phyloP scores from a whole-genome alignment of 2,329 filamentous ascomycete genomes.

The Colletotrichum echinochloae region DNA sequence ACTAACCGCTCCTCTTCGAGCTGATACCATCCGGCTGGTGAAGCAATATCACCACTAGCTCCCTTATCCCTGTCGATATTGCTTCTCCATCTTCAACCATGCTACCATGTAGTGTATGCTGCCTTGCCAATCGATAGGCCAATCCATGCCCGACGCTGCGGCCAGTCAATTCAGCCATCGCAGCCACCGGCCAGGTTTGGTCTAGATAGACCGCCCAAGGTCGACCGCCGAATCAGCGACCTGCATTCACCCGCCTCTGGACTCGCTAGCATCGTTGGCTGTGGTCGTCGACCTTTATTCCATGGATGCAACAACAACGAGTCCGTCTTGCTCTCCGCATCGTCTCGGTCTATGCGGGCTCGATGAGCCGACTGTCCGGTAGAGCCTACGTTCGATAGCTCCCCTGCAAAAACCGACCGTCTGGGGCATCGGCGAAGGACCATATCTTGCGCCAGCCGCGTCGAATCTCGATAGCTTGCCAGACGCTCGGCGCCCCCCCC shows the following conservation, averaged over 20 bases:
- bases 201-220: not conserved
- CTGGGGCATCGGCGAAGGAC: not conserved
- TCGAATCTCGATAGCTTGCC: not conserved
- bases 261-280: conserved; percentile 10
- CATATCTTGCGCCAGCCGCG: not conserved
- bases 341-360: conserved; percentile 3
- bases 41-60: conserved; percentile 2
- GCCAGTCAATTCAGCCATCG: conserved; percentile 9
- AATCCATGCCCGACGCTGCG: not conserved
- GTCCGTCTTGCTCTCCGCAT: not conserved
- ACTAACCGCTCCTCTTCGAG: not conserved
- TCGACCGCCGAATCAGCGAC: not conserved
- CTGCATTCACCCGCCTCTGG: not conserved
- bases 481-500: not conserved
- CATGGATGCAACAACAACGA: not conserved
- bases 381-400: not conserved
- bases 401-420: not conserved
- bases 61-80: conserved; percentile 23
- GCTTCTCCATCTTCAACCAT: conserved; percentile 22
- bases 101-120: no score
- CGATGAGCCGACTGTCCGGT: conserved; percentile 3
- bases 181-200: not conserved
- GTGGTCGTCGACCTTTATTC: conserved; percentile 20
- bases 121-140: conserved; percentile 21
- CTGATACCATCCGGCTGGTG: not conserved